Evolutionary conservation across 2,329 filamentous ascomycete species (phyloP).

Genomic region (Trichoderma polysporum): DNA sequence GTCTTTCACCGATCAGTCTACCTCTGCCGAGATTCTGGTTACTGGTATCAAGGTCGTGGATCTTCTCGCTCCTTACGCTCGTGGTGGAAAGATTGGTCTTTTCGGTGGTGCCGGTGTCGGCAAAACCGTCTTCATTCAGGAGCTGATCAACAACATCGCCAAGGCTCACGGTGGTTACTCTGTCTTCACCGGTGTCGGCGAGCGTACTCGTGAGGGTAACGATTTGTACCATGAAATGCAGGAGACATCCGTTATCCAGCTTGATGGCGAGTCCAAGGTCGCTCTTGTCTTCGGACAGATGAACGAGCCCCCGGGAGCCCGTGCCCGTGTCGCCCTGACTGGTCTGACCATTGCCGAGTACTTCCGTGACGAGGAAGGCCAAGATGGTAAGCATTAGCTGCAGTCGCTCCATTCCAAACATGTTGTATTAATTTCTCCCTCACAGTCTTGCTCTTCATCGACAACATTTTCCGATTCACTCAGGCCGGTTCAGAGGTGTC

Average conservation of each 20-base stretch:
- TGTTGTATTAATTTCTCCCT: constrained; percentile 7
- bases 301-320: constrained; percentile 99
- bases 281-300: constrained; percentile 99
- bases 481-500: constrained; percentile 99
- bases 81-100: constrained; percentile 99
- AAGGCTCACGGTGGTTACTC: constrained; percentile 99
- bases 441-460: constrained; percentile 94
- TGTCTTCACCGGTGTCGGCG: constrained; percentile 99
- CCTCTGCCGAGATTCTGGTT: constrained; percentile 90
- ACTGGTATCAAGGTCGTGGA: constrained; percentile 99
- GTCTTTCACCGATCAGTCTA: constrained; percentile 92
- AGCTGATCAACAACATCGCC: constrained; percentile 99
- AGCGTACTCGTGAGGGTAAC: constrained; percentile 99
- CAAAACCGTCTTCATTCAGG: constrained; percentile 99
- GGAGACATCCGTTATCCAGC: constrained; percentile 98
- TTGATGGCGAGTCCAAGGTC: constrained; percentile 99
- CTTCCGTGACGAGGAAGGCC: constrained; percentile 73
- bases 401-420: neutral
- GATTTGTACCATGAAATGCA: constrained; percentile 99
- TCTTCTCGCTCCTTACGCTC: constrained; percentile 95
- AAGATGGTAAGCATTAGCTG: constrained; percentile 66
- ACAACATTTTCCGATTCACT: constrained; percentile 99
- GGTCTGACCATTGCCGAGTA: constrained; percentile 79
- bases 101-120: constrained; percentile 99
- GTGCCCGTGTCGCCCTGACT: constrained; percentile 99